A percentile compares a stretch with the other conserved stretches of the same genome.
Evolutionary conservation across 2,329 filamentous ascomycete species (phyloP).

Genomic region (Amauroascus verrucosus): DNA sequence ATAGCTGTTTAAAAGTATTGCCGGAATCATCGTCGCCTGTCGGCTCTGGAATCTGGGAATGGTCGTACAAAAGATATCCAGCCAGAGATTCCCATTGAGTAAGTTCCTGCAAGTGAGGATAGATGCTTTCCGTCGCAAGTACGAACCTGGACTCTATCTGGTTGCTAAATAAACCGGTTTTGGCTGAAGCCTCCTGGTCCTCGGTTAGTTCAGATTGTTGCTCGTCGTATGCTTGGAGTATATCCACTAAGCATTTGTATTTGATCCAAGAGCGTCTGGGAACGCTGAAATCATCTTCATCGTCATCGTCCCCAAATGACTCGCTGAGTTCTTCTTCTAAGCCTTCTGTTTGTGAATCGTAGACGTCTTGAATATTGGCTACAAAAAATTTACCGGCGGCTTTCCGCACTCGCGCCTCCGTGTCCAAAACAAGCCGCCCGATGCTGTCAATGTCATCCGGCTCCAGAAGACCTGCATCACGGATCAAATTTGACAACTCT

Average conservation of each 20-base stretch:
- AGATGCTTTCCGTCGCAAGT: constrained; percentile 74
- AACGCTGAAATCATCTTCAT: constrained; percentile 58
- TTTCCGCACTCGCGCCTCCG: constrained; percentile 72
- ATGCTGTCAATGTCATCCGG: constrained; percentile 84
- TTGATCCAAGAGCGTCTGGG: constrained; percentile 80
- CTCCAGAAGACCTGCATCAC: constrained; percentile 76
- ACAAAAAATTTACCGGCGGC: constrained; percentile 85
- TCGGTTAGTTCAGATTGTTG: constrained; percentile 39
- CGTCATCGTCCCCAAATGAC: constrained; percentile 58
- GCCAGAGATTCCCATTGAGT: constrained; percentile 80
- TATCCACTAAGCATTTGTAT: constrained; percentile 80
- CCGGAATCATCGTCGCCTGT: constrained; percentile 50
- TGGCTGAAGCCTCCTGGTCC: constrained; percentile 18
- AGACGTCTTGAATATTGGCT: constrained; percentile 72
- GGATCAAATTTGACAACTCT: constrained; percentile 68
- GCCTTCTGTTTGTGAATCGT: constrained; percentile 69
- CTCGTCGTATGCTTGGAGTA: constrained; percentile 68
- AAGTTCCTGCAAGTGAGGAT: constrained; percentile 69
- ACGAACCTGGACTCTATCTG: constrained; percentile 71
- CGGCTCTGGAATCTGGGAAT: constrained; percentile 53
- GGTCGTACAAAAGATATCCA: constrained; percentile 85
- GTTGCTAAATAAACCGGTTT: constrained; percentile 41
- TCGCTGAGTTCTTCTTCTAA: constrained; percentile 74
- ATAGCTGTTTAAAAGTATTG: constrained; percentile 56
- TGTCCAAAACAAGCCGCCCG: constrained; percentile 79